Evolutionary conservation across 2,329 filamentous ascomycete genomes (phyloP).

Genomic region (Stachybotrys chartarum): DNA sequence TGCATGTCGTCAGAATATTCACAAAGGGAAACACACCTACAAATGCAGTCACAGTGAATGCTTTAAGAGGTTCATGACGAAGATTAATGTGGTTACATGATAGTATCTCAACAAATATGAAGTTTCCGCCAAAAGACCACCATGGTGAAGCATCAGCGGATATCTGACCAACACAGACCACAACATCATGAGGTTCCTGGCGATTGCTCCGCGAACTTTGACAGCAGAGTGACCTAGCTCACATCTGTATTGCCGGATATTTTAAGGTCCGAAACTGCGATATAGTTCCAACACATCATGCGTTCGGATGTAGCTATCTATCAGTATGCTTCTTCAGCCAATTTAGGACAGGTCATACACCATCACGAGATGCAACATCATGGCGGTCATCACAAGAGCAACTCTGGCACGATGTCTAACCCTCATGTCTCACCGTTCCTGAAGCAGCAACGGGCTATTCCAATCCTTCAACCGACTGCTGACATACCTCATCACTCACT

Average conservation of each 20-base stretch:
- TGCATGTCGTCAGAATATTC: slow-evolving; percentile 57
- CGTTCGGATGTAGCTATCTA: slow-evolving; percentile 29
- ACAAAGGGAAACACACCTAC: slow-evolving; percentile 61
- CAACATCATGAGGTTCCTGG: slow-evolving; percentile 43
- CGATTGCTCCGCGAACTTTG: slow-evolving; percentile 48
- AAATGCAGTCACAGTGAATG: slow-evolving; percentile 55
- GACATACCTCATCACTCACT: too few relatives aligned
- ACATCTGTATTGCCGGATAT: slow-evolving; percentile 48
- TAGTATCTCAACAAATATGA: slow-evolving; percentile 10
- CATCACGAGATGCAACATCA: slow-evolving; percentile 30
- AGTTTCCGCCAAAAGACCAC: slow-evolving; percentile 69
- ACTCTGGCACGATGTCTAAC: too few relatives aligned
- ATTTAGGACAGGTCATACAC: slow-evolving; percentile 45
- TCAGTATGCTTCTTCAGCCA: slow-evolving; percentile 47
- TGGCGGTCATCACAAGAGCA: too few relatives aligned
- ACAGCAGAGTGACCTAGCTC: slow-evolving; percentile 49
- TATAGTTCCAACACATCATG: slow-evolving; percentile 28
- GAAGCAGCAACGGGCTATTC: too few relatives aligned
- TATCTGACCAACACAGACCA: slow-evolving; percentile 52
- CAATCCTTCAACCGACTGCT: too few relatives aligned
- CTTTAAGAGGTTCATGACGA: slow-evolving; percentile 45
- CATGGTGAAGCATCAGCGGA: slow-evolving; percentile 60
- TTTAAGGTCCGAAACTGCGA: slow-evolving; percentile 40
- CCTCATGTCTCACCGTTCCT: too few relatives aligned
- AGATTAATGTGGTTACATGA: background rate